These are phyloP conservation scores for Musa beccarii DNA, from an alignment of 176 grass and related monocot genomes.

Conservation along the genomic window DNA sequence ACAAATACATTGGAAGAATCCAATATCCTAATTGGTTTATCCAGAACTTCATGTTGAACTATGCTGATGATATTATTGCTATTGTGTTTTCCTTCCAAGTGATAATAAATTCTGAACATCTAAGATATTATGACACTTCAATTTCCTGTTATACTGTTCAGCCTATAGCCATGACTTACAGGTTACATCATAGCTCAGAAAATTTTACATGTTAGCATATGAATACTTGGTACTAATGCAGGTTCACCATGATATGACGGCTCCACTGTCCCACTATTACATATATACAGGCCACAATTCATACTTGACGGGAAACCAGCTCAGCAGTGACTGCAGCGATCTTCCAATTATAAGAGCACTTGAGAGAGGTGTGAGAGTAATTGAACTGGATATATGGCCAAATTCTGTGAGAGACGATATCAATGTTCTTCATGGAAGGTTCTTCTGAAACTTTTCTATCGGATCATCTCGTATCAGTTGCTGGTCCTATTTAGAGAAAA, in stretches of 20 bases:
- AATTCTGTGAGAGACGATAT: constrained; percentile 7
- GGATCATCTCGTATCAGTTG: not conserved
- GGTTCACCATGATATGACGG: constrained; percentile 15
- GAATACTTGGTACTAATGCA: not conserved
- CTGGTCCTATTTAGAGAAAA: not conserved
- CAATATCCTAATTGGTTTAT: too few relatives aligned
- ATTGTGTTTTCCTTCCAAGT: not conserved
- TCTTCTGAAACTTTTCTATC: not conserved
- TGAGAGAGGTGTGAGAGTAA: constrained; percentile 14
- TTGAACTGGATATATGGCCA: constrained; percentile 14
- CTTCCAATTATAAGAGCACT: constrained; percentile 16
- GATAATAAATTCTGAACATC: not conserved
- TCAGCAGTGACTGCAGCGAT: constrained; percentile 14
- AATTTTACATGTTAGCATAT: not conserved
- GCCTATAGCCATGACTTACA: not conserved
- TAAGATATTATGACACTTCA: not conserved
- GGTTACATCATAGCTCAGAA: not conserved
- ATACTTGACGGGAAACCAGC: constrained; percentile 16
- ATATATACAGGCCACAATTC: constrained; percentile 19
- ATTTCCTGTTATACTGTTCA: not conserved
- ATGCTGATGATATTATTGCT: not conserved
- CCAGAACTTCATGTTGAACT: not conserved
- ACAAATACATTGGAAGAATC: too few relatives aligned
- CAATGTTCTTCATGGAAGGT: constrained; percentile 17
- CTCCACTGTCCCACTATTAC: constrained; percentile 10